These are phyloP conservation scores for Lentinula guzmanii DNA, from an alignment of 768 basidiomycete species.

Conservation along the genomic window DNA sequence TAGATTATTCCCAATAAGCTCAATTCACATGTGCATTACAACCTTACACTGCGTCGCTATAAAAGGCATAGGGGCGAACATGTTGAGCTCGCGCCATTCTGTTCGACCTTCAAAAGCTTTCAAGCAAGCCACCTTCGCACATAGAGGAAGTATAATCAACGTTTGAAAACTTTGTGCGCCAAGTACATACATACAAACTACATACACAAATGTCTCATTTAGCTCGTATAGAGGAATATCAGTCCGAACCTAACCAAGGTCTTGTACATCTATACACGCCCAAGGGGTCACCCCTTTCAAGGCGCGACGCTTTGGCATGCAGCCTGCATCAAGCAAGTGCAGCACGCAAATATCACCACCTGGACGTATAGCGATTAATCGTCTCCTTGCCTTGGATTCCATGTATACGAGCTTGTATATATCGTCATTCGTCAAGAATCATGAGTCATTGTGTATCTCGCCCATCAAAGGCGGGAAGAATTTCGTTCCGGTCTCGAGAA, in stretches of 20 bases:
- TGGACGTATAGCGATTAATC: neutral
- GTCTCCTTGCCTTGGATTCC: neutral
- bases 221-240: neutral
- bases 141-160: neutral
- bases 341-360: neutral
- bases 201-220: neutral
- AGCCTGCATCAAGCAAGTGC: neutral
- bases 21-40: too few relatives aligned
- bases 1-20: too few relatives aligned
- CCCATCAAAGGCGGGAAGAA: neutral
- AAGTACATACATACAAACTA: constrained; percentile 6
- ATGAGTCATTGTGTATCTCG: constrained; percentile 1
- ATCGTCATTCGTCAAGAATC: constrained; percentile 7
- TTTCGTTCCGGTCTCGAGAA: neutral
- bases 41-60: too few relatives aligned
- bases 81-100: too few relatives aligned
- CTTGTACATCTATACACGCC: neutral
- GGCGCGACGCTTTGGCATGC: neutral
- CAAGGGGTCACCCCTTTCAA: neutral
- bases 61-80: too few relatives aligned
- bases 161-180: neutral
- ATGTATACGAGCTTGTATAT: neutral
- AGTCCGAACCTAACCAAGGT: neutral
- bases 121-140: neutral
- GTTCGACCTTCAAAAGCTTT: neutral